Evolutionary conservation across 75 land plant species (phyloP), one percentile per base, ranked within the genome.

Genomic region (Pseudotsuga menziesii): DNA sequence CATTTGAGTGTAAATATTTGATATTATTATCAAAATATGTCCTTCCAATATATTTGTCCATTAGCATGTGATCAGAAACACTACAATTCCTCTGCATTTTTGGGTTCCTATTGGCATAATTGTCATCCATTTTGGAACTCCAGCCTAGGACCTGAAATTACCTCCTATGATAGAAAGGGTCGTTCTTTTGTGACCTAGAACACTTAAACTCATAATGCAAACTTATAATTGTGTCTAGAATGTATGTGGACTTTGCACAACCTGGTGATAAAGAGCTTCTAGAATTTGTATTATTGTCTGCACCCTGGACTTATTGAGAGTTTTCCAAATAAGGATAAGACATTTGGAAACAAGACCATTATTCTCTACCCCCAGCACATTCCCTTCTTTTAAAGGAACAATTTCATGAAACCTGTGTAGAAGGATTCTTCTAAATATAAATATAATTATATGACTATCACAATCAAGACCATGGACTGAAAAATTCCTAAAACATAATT

Each of bases 351-450:
- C 92, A n/a, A 95, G 98, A 0, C 90, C 98, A 80, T 86, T 89
- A 76, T 94, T 92, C 80, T 97, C 99, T 70, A 94, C 87, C 22
- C 98, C 94, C 6, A 97, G 76, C 19, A 97, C 89, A 86, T 97
- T 97, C 58, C 94, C 91, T 61, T 95, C 94, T 82, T 94, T 97
- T 77, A 97, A 75, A 41, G 99, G 99, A 48, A 97, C 98, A 71
- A 97, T 92, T 77, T 97, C 99, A 72, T 97, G 98, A 77, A 97
- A 94, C 58, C 90, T 88, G 83, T 84, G 78, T 22, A 20, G 20
- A 81, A 77, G 85, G 79, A 52, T 25, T 67, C 20, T 23, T 48
- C 72, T 39, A 3, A 54, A 41, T 69, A 69, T 52, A 41, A 41
- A 69, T 69, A 14, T 61, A 15, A 2, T 12, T 61, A 61, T 61